phyloP scores from a whole-genome alignment of 2,329 filamentous ascomycete species.

The Byssoonygena ceratinophila region DNA sequence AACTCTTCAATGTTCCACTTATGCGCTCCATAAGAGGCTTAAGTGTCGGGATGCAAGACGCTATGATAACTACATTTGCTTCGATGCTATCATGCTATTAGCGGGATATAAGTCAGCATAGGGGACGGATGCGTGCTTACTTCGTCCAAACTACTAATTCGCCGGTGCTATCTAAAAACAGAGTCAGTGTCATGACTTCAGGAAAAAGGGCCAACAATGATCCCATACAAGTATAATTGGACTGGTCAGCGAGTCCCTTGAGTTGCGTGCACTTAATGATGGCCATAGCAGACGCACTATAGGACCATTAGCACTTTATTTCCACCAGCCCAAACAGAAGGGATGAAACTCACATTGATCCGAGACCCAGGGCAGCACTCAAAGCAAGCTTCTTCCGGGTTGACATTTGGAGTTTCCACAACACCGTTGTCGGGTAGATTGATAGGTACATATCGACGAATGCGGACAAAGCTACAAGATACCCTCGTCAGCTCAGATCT shows the following conservation, averaged over 20 bases:
- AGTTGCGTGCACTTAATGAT: conserved; percentile 28
- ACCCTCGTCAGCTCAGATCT: neutral
- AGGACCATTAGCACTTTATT: neutral
- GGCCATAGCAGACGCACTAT: conserved; percentile 26
- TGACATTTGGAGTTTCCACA: conserved; percentile 29
- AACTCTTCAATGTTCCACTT: neutral
- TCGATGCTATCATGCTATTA: conserved; percentile 21
- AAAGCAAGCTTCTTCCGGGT: conserved; percentile 24
- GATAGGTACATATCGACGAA: conserved; percentile 28
- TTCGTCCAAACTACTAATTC: conserved; percentile 41
- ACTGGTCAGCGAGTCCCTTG: conserved; percentile 20
- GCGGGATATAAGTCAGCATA: neutral
- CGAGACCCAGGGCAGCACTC: conserved; percentile 23
- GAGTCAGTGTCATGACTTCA: neutral
- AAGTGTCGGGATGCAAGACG: conserved; percentile 29
- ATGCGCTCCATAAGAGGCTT: conserved; percentile 24
- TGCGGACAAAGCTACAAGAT: conserved; percentile 20
- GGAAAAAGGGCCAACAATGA: neutral
- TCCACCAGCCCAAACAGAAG: neutral
- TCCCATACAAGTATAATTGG: conserved; percentile 26
- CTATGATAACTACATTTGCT: conserved; percentile 28
- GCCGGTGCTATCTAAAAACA: conserved; percentile 28
- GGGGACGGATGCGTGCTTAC: conserved; percentile 20
- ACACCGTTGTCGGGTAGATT: conserved; percentile 23
- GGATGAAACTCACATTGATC: conserved; percentile 23